Conservation (phyloP, 192 early-diverging fungal genomes). For the Entomortierella lignicola region DNA sequence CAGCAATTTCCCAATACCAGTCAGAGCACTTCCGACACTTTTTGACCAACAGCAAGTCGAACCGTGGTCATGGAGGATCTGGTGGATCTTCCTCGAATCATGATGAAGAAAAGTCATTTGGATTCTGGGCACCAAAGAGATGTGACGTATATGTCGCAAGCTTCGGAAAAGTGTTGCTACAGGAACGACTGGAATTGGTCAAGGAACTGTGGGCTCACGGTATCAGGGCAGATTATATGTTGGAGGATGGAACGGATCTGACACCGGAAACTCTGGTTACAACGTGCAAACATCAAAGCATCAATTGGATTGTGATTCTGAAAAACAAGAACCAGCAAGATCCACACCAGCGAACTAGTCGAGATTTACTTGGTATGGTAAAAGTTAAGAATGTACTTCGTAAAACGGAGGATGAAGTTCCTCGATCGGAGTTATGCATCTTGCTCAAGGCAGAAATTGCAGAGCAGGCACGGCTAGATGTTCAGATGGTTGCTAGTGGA, state of each 20-base stretch:
- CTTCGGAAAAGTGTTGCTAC: conserved; percentile 77
- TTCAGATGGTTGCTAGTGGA: conserved; percentile 57
- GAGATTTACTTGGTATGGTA: conserved; percentile 56
- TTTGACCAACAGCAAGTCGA: conserved; percentile 53
- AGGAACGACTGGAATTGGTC: conserved; percentile 81
- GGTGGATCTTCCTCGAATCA: conserved; percentile 8
- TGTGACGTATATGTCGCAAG: conserved; percentile 87
- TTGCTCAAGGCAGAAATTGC: conserved; percentile 72
- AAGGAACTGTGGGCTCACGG: conserved; percentile 82
- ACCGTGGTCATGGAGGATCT: neutral
- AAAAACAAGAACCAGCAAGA: conserved; percentile 65
- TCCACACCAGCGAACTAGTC: conserved; percentile 22
- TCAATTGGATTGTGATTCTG: conserved; percentile 85
- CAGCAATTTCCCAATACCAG: conserved; percentile 72
- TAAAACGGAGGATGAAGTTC: conserved; percentile 77
- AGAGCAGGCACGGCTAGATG: conserved; percentile 74
- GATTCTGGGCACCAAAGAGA: conserved; percentile 67
- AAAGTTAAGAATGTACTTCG: conserved; percentile 83
- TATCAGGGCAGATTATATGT: conserved; percentile 84
- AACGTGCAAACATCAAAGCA: conserved; percentile 72
- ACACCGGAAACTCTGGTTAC: conserved; percentile 73
- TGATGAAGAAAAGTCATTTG: conserved; percentile 54
- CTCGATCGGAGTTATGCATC: conserved; percentile 64
- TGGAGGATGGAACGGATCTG: conserved; percentile 76
- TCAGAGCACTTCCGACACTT: conserved; percentile 59